Evolutionary conservation across 805 yeast species (phyloP).

Genomic region (Candida krabiensis): DNA sequence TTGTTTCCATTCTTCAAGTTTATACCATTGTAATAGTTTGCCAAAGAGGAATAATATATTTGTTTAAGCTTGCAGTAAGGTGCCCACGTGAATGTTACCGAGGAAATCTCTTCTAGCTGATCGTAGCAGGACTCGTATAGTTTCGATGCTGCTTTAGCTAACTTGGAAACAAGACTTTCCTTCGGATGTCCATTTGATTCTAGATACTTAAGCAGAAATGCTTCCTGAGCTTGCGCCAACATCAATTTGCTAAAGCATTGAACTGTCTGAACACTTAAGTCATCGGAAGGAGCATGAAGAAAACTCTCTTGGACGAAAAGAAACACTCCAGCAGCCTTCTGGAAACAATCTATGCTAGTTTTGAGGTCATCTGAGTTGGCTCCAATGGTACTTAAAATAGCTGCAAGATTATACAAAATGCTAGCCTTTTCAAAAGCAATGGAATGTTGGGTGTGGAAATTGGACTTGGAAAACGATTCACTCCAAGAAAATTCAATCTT

Average conservation of each 20-base stretch:
- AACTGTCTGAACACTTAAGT: slow-evolving; percentile 67
- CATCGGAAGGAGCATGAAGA: slow-evolving; percentile 84
- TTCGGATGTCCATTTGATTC: slow-evolving; percentile 46
- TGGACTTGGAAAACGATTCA: slow-evolving; percentile 60
- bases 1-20: slow-evolving; percentile 54
- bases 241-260: slow-evolving; percentile 61
- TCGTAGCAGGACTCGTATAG: slow-evolving; percentile 55
- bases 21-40: slow-evolving; percentile 59
- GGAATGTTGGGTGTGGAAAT: slow-evolving; percentile 66
- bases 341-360: slow-evolving; percentile 57
- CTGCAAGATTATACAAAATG: slow-evolving; percentile 74
- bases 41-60: slow-evolving; percentile 56
- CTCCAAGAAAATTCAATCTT: slow-evolving; percentile 72
- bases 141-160: slow-evolving; percentile 61
- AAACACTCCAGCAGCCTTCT: slow-evolving; percentile 78
- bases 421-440: slow-evolving; percentile 89
- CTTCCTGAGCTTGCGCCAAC: slow-evolving; percentile 89
- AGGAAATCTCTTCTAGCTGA: slow-evolving; percentile 37
- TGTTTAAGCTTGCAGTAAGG: slow-evolving; percentile 51
- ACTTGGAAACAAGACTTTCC: slow-evolving; percentile 70
- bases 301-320: slow-evolving; percentile 75
- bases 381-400: slow-evolving; percentile 56
- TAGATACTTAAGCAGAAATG: slow-evolving; percentile 65
- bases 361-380: slow-evolving; percentile 48
- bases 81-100: slow-evolving; percentile 45